Conservation (phyloP, 208 protist genomes). For the Wallacemonas collosoma region DNA sequence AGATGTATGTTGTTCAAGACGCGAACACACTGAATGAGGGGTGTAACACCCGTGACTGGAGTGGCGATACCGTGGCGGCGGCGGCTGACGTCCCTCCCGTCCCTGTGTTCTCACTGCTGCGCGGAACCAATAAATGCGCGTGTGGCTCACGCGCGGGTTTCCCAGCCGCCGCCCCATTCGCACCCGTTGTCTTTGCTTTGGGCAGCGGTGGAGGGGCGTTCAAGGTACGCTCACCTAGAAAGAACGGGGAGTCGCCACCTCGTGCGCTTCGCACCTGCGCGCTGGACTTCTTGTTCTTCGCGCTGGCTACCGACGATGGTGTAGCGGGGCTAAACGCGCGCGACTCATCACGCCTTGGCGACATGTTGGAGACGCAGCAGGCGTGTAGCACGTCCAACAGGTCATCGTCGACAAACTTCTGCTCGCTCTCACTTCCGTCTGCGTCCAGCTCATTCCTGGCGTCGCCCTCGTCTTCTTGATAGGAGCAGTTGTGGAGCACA, state of each 20-base stretch:
- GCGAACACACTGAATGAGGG: background rate
- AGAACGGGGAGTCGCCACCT: background rate
- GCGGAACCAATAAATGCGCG: background rate
- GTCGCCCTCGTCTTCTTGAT: background rate
- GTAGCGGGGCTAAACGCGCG: background rate
- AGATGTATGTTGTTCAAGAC: background rate
- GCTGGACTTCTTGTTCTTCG: background rate
- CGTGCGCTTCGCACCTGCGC: background rate
- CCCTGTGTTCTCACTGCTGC: background rate
- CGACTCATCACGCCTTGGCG: background rate
- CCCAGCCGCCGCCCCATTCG: background rate
- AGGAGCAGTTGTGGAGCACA: background rate
- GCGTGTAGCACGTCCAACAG: background rate
- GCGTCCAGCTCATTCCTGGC: background rate
- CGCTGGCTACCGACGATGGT: background rate
- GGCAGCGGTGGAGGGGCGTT: slow-evolving; percentile 5
- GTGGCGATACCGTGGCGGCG: background rate
- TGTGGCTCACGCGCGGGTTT: background rate
- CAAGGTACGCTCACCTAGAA: slow-evolving; percentile 1
- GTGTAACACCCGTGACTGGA: background rate
- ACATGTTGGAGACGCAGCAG: background rate
- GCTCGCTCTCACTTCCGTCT: background rate
- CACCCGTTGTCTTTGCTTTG: background rate
- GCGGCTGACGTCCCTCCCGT: background rate
- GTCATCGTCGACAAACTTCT: slow-evolving; percentile 5